Evolutionary conservation across 495 filamentous ascomycete genomes (phyloP).

Genomic region (Podospora pseudocomata): DNA sequence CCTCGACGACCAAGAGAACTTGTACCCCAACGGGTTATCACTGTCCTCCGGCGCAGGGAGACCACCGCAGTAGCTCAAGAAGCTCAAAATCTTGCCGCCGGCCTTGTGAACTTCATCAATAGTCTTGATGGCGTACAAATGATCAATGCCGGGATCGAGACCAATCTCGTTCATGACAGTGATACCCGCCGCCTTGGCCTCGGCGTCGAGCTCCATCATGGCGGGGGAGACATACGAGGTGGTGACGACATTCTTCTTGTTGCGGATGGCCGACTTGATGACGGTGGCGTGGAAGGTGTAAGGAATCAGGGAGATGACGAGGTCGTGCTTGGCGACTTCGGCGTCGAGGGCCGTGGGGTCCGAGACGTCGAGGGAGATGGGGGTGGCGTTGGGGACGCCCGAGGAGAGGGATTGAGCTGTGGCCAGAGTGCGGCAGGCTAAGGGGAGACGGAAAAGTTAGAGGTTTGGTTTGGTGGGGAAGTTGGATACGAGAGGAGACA

Average conservation of each 20-base stretch:
- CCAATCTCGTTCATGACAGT: constrained; percentile 99
- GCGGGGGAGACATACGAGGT: constrained; percentile 92
- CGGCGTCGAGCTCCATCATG: constrained; percentile 82
- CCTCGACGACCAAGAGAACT: constrained; percentile 81
- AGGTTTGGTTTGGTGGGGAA: neutral
- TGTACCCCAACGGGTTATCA: constrained; percentile 92
- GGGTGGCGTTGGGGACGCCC: constrained; percentile 64
- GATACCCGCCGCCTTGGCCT: constrained; percentile 87
- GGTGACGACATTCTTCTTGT: constrained; percentile 94
- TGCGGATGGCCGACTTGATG: constrained; percentile 89
- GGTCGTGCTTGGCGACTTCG: constrained; percentile 70
- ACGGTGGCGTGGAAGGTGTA: constrained; percentile 89
- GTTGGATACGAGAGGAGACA: neutral
- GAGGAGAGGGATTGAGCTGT: constrained; percentile 68
- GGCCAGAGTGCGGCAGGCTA: constrained; percentile 83
- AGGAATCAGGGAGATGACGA: constrained; percentile 82
- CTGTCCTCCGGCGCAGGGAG: constrained; percentile 64
- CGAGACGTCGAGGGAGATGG: constrained; percentile 80
- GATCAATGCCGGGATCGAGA: constrained; percentile 62
- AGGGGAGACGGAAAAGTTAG: constrained; percentile 9
- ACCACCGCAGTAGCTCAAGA: constrained; percentile 88
- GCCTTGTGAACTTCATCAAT: constrained; percentile 78
- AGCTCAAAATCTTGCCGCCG: constrained; percentile 80
- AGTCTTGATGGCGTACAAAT: constrained; percentile 84
- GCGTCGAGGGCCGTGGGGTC: constrained; percentile 70